Evolutionary conservation across 352 stramenopile genomes (phyloP).

Genomic region (Plasmopara muralis): DNA sequence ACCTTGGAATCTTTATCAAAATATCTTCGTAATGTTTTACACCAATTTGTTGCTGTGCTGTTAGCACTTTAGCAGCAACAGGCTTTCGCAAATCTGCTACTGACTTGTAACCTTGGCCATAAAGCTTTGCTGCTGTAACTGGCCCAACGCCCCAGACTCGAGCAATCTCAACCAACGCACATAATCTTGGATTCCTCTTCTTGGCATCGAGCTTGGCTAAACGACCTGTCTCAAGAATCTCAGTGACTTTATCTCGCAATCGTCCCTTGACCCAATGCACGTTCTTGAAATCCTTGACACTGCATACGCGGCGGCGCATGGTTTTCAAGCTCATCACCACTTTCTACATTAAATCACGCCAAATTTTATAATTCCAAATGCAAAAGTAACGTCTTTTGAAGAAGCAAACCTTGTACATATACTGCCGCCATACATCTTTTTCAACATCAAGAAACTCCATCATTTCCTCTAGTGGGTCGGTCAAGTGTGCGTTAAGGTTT

Average conservation of each 20-base stretch:
- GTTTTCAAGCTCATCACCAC: constrained; percentile 65
- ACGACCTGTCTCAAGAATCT: constrained; percentile 68
- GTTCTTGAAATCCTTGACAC: constrained; percentile 51
- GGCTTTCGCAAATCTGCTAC: constrained; percentile 46
- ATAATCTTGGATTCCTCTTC: constrained; percentile 50
- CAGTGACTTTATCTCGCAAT: constrained; percentile 62
- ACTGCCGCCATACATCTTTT: constrained; percentile 67
- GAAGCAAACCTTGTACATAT: constrained; percentile 66
- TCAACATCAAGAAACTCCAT: constrained; percentile 79
- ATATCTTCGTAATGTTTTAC: constrained; percentile 80
- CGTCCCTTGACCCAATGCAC: constrained; percentile 64
- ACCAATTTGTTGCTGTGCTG: constrained; percentile 64
- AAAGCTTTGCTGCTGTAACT: constrained; percentile 66
- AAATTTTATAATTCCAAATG: not conserved
- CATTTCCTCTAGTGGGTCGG: constrained; percentile 64
- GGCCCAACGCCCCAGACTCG: constrained; percentile 78
- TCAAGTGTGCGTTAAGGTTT: constrained; percentile 76
- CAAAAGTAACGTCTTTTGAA: not conserved
- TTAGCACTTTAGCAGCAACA: constrained; percentile 36
- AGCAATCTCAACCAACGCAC: constrained; percentile 52
- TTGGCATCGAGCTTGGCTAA: constrained; percentile 80
- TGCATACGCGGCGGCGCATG: constrained; percentile 49
- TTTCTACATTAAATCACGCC: constrained; percentile 32
- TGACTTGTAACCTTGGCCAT: constrained; percentile 63
- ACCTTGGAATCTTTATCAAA: constrained; percentile 66